phyloP scores from a whole-genome alignment of 805 yeast genomes.

The Dipodascus albidus region DNA sequence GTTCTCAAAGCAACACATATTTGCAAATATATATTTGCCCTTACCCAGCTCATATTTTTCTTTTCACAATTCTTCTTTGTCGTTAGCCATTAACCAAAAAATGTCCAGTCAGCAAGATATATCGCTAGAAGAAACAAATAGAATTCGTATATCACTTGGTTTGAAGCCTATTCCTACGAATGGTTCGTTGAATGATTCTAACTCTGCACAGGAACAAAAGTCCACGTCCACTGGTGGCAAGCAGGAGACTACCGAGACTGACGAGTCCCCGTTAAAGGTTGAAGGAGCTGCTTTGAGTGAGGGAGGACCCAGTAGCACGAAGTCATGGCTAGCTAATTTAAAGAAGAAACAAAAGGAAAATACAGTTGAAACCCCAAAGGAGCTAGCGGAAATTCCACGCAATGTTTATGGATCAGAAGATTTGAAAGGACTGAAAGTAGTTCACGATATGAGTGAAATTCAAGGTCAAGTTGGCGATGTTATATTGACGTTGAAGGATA shows the following conservation, averaged over 20 bases:
- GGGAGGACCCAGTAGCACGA: slow-evolving; percentile 25
- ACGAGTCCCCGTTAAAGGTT: slow-evolving; percentile 5
- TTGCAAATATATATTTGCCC: too few species aligned
- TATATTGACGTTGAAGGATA: slow-evolving; percentile 48
- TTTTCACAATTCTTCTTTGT: background rate
- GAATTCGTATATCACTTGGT: slow-evolving; percentile 39
- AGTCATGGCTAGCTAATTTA: slow-evolving; percentile 32
- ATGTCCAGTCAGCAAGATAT: slow-evolving; percentile 10
- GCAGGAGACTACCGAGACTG: background rate
- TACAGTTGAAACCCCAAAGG: background rate
- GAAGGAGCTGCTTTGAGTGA: slow-evolving; percentile 19
- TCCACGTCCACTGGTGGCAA: background rate
- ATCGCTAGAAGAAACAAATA: slow-evolving; percentile 46
- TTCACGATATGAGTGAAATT: slow-evolving; percentile 35
- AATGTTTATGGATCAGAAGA: slow-evolving; percentile 21
- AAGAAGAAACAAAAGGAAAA: slow-evolving; percentile 17
- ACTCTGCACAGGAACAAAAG: slow-evolving; percentile 1
- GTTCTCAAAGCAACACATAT: too few species aligned
- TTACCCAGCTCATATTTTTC: background rate
- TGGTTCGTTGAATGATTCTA: background rate
- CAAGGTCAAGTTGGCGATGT: slow-evolving; percentile 31
- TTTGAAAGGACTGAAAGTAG: slow-evolving; percentile 31
- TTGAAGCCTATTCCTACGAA: slow-evolving; percentile 35
- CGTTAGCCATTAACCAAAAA: too few species aligned
- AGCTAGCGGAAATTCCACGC: background rate